A percentile compares a stretch with the other conserved stretches of the same genome.
Evolutionary conservation across 2,329 filamentous ascomycete species (phyloP).

Genomic region (Fusarium euwallaceae): DNA sequence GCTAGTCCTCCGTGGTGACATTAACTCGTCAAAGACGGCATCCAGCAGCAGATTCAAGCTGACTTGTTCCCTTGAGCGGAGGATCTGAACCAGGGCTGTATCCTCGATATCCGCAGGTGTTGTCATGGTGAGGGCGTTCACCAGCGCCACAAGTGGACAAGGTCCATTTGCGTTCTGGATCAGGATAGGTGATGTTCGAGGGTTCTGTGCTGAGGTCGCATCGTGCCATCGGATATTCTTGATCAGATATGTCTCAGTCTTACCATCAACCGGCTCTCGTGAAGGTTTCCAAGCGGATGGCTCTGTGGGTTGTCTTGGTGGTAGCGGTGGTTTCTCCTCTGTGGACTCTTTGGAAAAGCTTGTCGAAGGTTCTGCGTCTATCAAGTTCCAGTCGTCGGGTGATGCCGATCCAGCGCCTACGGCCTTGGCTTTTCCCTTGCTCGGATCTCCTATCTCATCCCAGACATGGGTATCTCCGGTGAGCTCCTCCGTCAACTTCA

Average conservation of each 20-base stretch:
- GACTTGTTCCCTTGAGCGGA: slow-evolving; percentile 87
- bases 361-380: slow-evolving; percentile 58
- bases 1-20: slow-evolving; percentile 78
- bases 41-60: slow-evolving; percentile 88
- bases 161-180: slow-evolving; percentile 96
- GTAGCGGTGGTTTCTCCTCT: slow-evolving; percentile 52
- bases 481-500: slow-evolving; percentile 51
- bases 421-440: slow-evolving; percentile 59
- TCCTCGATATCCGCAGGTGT: slow-evolving; percentile 73
- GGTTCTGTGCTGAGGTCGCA: slow-evolving; percentile 66
- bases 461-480: slow-evolving; percentile 62
- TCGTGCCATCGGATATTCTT: slow-evolving; percentile 93
- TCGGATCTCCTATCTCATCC: slow-evolving; percentile 59
- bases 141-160: slow-evolving; percentile 90
- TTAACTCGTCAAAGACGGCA: slow-evolving; percentile 92
- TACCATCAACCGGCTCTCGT: slow-evolving; percentile 59
- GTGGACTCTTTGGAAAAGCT: slow-evolving; percentile 23
- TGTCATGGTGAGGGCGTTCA: slow-evolving; percentile 90
- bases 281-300: slow-evolving; percentile 55
- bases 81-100: slow-evolving; percentile 81
- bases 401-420: slow-evolving; percentile 33
- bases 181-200: slow-evolving; percentile 86
- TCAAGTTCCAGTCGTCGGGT: slow-evolving; percentile 65
- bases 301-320: slow-evolving; percentile 51
- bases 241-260: slow-evolving; percentile 88